Evolutionary conservation across 805 yeast species (phyloP).

Genomic region (Pichia deserticola): DNA sequence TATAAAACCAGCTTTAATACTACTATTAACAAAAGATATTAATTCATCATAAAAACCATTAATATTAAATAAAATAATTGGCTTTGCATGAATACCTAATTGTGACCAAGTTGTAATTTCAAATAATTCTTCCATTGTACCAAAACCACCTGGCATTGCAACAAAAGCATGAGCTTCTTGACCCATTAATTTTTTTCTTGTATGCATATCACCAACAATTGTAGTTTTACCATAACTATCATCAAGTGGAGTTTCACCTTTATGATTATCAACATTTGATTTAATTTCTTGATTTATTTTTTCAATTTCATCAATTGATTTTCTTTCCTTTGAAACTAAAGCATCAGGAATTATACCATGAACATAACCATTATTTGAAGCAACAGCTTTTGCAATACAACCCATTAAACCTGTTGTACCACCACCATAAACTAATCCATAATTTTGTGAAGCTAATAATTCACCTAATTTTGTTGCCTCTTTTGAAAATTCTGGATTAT

Average conservation of each 20-base stretch:
- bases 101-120: slow-evolving; percentile 90
- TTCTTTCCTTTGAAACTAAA: slow-evolving; percentile 63
- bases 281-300: slow-evolving; percentile 42
- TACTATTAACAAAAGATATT: slow-evolving; percentile 49
- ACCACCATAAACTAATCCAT: slow-evolving; percentile 85
- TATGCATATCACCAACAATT: slow-evolving; percentile 82
- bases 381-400: slow-evolving; percentile 57
- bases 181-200: slow-evolving; percentile 82
- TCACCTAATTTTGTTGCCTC: slow-evolving; percentile 57
- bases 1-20: slow-evolving; percentile 62
- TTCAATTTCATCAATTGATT: slow-evolving; percentile 28
- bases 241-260: slow-evolving; percentile 58
- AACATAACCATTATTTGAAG: slow-evolving; percentile 55
- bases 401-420: slow-evolving; percentile 87
- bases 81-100: slow-evolving; percentile 76
- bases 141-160: slow-evolving; percentile 90
- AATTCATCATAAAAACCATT: slow-evolving; percentile 75
- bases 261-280: slow-evolving; percentile 51
- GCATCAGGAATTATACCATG: slow-evolving; percentile 88
- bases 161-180: slow-evolving; percentile 69
- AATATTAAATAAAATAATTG: slow-evolving; percentile 69
- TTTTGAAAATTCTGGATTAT: slow-evolving; percentile 38
- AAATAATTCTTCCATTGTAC: slow-evolving; percentile 83
- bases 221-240: slow-evolving; percentile 69
- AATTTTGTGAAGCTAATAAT: slow-evolving; percentile 46